Percentiles rank a stretch among this genome's conserved stretches.
Conservation (phyloP, 2,329 filamentous ascomycete species). For the Mollisiaceae sp. region DNA sequence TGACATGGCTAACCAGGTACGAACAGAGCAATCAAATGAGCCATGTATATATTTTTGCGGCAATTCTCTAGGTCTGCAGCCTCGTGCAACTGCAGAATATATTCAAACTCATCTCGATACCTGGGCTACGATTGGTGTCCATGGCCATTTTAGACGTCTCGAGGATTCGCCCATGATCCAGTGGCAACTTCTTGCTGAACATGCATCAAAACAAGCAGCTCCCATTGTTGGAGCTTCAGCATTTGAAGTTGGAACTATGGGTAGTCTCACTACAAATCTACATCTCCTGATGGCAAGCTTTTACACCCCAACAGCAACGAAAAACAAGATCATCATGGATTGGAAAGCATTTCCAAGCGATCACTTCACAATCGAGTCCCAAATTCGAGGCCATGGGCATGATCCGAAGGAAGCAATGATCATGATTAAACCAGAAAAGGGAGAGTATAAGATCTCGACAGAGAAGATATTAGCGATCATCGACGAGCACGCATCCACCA, state of each 20-base stretch:
- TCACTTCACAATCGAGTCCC: conserved; percentile 83
- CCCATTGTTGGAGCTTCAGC: conserved; percentile 75
- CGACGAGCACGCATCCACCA: conserved; percentile 72
- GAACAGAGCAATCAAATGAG: conserved; percentile 38
- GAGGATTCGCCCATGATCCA: conserved; percentile 69
- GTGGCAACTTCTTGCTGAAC: conserved; percentile 82
- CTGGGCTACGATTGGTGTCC: conserved; percentile 84
- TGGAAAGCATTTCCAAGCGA: conserved; percentile 91
- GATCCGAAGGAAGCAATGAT: conserved; percentile 73
- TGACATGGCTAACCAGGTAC: conserved; percentile 27
- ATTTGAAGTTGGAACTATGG: conserved; percentile 85
- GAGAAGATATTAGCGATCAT: conserved; percentile 75
- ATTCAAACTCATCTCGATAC: conserved; percentile 77
- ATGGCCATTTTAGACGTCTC: conserved; percentile 78
- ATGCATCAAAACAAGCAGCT: conserved; percentile 71
- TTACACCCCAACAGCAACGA: conserved; percentile 64
- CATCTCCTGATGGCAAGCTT: conserved; percentile 74
- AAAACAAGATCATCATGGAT: conserved; percentile 72
- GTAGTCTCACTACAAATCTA: conserved; percentile 76
- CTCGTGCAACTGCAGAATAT: conserved; percentile 67
- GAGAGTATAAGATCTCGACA: conserved; percentile 67
- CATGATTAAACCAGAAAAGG: conserved; percentile 68
- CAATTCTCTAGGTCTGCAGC: conserved; percentile 87
- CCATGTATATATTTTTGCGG: conserved; percentile 82
- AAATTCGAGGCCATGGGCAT: conserved; percentile 71